These are phyloP conservation scores for Podila verticillata DNA, from an alignment of 192 early-diverging fungal species.

Conservation along the genomic window DNA sequence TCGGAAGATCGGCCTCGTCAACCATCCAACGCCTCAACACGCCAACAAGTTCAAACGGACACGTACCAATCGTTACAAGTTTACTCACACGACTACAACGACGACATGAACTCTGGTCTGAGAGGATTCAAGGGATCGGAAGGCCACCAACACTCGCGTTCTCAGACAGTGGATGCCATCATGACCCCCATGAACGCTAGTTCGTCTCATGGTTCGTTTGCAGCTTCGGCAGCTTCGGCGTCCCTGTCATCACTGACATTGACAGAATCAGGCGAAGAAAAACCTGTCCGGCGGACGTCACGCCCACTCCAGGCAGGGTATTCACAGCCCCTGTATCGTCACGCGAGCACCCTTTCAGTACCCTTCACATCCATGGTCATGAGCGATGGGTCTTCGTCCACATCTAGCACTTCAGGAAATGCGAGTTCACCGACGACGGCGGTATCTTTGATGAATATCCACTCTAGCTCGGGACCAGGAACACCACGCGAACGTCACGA, in stretches of 20 bases:
- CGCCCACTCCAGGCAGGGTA: slow-evolving; percentile 12
- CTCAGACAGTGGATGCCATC: slow-evolving; percentile 46
- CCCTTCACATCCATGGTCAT: neutral
- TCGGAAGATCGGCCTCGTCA: neutral
- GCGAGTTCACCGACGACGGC: neutral
- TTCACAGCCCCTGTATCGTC: neutral
- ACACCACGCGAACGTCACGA: slow-evolving; percentile 15
- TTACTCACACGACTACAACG: slow-evolving; percentile 22
- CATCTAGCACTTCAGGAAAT: neutral
- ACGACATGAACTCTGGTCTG: slow-evolving; percentile 34
- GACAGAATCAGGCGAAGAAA: slow-evolving; percentile 23
- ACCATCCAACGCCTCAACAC: neutral
- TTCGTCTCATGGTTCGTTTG: neutral
- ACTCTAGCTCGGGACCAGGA: neutral
- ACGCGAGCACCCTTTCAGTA: neutral
- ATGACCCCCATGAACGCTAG: slow-evolving; percentile 17
- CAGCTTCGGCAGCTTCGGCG: slow-evolving; percentile 37
- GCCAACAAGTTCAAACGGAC: neutral
- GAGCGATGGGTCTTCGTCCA: neutral
- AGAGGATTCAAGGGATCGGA: slow-evolving; percentile 23
- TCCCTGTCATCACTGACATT: slow-evolving; percentile 36
- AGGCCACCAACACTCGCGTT: slow-evolving; percentile 35
- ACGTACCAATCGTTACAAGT: slow-evolving; percentile 8
- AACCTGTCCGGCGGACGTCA: neutral
- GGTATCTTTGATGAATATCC: neutral